phyloP scores from a whole-genome alignment of 495 filamentous ascomycete species.

The Penicillium goetzii region DNA sequence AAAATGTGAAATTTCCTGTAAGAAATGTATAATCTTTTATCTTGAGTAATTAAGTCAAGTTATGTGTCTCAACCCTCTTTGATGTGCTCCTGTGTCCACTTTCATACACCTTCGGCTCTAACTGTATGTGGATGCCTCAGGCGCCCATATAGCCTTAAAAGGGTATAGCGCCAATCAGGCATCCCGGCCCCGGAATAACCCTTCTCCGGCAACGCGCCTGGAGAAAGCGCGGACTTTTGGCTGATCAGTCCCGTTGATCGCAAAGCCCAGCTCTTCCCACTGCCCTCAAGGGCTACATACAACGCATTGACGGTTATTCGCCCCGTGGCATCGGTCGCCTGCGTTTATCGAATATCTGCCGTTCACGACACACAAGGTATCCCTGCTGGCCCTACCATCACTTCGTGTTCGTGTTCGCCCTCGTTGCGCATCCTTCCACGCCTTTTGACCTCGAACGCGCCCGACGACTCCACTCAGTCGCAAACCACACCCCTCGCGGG shows the following conservation, averaged over 20 bases:
- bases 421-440: conserved; percentile 26
- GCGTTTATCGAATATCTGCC: neutral
- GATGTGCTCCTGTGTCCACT: neutral
- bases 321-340: conserved; percentile 17
- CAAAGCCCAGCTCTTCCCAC: conserved; percentile 25
- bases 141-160: conserved; percentile 3
- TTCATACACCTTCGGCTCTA: neutral
- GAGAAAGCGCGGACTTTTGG: conserved; percentile 39
- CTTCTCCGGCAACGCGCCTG: conserved; percentile 29
- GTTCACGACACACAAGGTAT: neutral
- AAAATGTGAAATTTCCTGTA: no score
- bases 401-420: conserved; percentile 10
- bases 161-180: conserved; percentile 2
- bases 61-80: no score
- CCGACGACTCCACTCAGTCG: conserved; percentile 9
- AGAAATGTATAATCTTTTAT: neutral
- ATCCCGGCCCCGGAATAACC: conserved; percentile 19
- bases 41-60: neutral
- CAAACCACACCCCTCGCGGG: neutral
- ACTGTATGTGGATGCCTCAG: neutral
- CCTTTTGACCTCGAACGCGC: conserved; percentile 22
- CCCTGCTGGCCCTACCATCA: neutral
- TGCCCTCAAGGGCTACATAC: conserved; percentile 28
- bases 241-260: conserved; percentile 36
- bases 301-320: conserved; percentile 28